Evolutionary conservation across 345 rosid genomes (phyloP), one percentile per base, ranked within the genome.

Genomic region (Kernera saxatilis): DNA sequence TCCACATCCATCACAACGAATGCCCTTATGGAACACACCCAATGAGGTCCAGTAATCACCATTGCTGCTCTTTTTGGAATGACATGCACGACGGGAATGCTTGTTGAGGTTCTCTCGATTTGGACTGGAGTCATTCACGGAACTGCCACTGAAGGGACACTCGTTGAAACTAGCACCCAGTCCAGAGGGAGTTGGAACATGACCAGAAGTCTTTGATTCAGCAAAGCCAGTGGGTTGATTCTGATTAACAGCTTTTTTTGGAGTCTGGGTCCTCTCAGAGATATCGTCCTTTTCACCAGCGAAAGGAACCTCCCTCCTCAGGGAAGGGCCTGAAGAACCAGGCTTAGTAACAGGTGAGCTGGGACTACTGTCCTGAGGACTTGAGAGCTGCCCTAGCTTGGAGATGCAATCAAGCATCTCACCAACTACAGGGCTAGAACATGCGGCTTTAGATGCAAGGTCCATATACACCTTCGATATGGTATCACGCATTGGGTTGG

Each of bases 1-100:
- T 56, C 98, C 98, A 79, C 99, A 95, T 13, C 87, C 91, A 71
- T 90, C 99, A 72, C 99, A 95, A 3, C 79, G 87, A 64, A 95
- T 83, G 27, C 97, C 98, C 70, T 49, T 88, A 75, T 95, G 99
- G 73, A 92, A 88, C 60, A 82, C 72, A 43, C 85, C 88, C 33
- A 67, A 46, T 6, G 78, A 68, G 26, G 50, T 60, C 66, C 60
- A 30, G 65, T 50, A 67, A 76, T 83, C 82, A 33, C 57, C 48
- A 22, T 23, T 68, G 73, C 45, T 15, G 76, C 70, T 71, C 69
- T 77, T 81, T 66, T 77, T 81, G 40, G 52, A n/a, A 9, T 69
- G 78, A 22, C 57, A 52, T 30, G 14, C 10, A 44, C 46, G 64
- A 23, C 71, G 71, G 1, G 3, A 3, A 39, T 76, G 75, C 54